phyloP scores from a whole-genome alignment of 2,329 filamentous ascomycete genomes.

The Colletotrichum liriopes region DNA sequence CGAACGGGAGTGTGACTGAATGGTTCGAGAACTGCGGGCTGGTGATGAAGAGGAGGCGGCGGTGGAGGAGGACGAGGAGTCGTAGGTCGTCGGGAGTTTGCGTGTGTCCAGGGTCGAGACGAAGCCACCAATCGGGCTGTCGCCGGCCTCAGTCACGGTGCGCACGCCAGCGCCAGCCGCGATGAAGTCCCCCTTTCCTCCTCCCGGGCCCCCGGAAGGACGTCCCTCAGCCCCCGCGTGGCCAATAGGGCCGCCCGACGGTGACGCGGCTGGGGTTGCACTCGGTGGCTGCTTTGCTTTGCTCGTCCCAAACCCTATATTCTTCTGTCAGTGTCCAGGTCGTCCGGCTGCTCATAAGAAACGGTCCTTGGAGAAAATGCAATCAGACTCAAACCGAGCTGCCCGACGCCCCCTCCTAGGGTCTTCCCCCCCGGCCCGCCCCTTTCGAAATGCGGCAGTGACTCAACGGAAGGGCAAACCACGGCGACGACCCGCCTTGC shows the following conservation, averaged over 20 bases:
- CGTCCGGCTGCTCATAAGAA: slow-evolving; percentile 35
- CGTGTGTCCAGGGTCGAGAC: not conserved
- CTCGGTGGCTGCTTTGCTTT: slow-evolving; percentile 10
- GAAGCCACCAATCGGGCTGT: slow-evolving; percentile 36
- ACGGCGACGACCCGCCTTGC: not conserved
- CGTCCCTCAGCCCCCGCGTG: slow-evolving; percentile 16
- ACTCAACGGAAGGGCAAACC: not conserved
- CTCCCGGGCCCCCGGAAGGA: slow-evolving; percentile 32
- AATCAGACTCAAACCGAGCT: too few species aligned
- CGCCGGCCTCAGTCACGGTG: slow-evolving; percentile 21
- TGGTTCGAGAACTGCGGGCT: not conserved
- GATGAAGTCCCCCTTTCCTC: slow-evolving; percentile 17
- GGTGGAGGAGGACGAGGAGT: not conserved
- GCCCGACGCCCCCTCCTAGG: too few species aligned
- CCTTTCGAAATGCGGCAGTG: not conserved
- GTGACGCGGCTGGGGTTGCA: slow-evolving; percentile 7
- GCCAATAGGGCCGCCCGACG: slow-evolving; percentile 31
- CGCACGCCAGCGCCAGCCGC: slow-evolving; percentile 22
- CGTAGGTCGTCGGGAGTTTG: not conserved
- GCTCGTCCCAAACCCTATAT: slow-evolving; percentile 16
- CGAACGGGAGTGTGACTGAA: not conserved
- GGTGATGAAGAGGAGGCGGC: not conserved
- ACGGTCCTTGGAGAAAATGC: too few species aligned
- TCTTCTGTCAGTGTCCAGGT: not conserved
- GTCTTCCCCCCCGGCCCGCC: not conserved